These are phyloP conservation scores for Pecoramyces ruminantium DNA, from an alignment of 192 early-diverging fungal species.

Conservation along the genomic window DNA sequence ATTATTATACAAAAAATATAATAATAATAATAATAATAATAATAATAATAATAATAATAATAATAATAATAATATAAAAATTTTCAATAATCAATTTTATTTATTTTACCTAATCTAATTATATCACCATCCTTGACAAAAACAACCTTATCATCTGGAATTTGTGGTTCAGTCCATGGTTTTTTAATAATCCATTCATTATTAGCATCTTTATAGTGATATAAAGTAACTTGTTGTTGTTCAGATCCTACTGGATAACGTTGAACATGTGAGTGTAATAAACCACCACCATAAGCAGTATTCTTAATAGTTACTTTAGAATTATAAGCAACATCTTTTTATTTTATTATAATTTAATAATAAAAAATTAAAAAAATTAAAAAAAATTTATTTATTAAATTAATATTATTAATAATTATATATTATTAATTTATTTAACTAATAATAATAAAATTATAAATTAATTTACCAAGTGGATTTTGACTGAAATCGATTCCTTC, in stretches of 20 bases:
- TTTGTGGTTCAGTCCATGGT: conserved; percentile 22
- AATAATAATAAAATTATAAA: too few relatives aligned
- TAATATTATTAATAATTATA: too few relatives aligned
- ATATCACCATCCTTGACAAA: conserved; percentile 61
- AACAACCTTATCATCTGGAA: conserved; percentile 13
- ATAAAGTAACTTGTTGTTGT: conserved; percentile 95
- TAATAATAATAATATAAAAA: conserved; percentile 52
- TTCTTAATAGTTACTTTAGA: conserved; percentile 75
- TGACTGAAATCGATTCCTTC: conserved; percentile 56
- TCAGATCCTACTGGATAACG: conserved; percentile 66
- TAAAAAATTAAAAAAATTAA: too few relatives aligned
- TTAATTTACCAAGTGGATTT: conserved; percentile 57
- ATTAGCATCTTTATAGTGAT: conserved; percentile 82
- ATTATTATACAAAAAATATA: too few relatives aligned
- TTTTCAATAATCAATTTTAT: conserved; percentile 18
- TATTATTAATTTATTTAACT: too few relatives aligned
- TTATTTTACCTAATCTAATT: conserved; percentile 39
- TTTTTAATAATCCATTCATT: conserved; percentile 74
- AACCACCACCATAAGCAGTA: conserved; percentile 61
- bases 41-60: not conserved
- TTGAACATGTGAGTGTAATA: conserved; percentile 20
- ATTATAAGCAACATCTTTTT: conserved; percentile 77
- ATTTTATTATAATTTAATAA: too few relatives aligned
- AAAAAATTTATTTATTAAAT: too few relatives aligned
- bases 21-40: conserved; percentile 6